These are phyloP conservation scores for Moesziomyces sp. DNA, from an alignment of 1,284 basidiomycete genomes.

Conservation along the genomic window DNA sequence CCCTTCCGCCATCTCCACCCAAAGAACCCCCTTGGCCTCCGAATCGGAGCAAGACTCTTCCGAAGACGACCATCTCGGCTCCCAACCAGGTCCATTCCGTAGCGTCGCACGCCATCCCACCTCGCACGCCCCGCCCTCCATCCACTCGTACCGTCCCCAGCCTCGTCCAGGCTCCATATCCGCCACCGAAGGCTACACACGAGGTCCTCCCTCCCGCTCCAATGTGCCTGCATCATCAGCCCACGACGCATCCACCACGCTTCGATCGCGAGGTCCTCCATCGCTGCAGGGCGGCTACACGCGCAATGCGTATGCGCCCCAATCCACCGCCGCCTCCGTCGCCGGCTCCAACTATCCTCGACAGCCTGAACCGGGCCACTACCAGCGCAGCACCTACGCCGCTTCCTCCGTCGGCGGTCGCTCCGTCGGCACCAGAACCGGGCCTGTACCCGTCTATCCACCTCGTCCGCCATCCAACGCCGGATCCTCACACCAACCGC, in stretches of 20 bases:
- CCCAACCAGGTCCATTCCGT: slow-evolving; percentile 28
- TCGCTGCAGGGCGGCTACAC: slow-evolving; percentile 34
- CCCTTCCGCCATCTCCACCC: slow-evolving; percentile 21
- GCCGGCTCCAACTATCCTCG: slow-evolving; percentile 39
- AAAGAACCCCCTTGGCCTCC: slow-evolving; percentile 32
- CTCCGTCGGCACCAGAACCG: slow-evolving; percentile 31
- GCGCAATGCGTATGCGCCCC: slow-evolving; percentile 22
- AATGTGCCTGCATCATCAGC: slow-evolving; percentile 17
- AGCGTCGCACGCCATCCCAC: slow-evolving; percentile 15
- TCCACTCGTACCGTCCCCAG: slow-evolving; percentile 32
- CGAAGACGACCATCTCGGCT: slow-evolving; percentile 32
- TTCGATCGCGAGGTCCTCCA: slow-evolving; percentile 27
- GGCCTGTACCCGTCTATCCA: slow-evolving; percentile 16
- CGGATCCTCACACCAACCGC: slow-evolving; percentile 22
- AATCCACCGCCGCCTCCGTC: slow-evolving; percentile 36
- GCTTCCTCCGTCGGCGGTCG: slow-evolving; percentile 60
- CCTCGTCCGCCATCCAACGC: slow-evolving; percentile 40
- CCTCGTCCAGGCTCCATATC: slow-evolving; percentile 33
- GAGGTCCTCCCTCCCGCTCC: slow-evolving; percentile 32
- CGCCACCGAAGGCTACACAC: slow-evolving; percentile 27
- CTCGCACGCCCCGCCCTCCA: slow-evolving; percentile 22
- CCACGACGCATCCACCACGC: slow-evolving; percentile 8
- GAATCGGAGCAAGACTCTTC: slow-evolving; percentile 34
- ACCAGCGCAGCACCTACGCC: slow-evolving; percentile 46
- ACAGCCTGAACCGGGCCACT: slow-evolving; percentile 22